Evolutionary conservation across 2,329 filamentous ascomycete species (phyloP).

Genomic region (Tolypocladium guangdongense): DNA sequence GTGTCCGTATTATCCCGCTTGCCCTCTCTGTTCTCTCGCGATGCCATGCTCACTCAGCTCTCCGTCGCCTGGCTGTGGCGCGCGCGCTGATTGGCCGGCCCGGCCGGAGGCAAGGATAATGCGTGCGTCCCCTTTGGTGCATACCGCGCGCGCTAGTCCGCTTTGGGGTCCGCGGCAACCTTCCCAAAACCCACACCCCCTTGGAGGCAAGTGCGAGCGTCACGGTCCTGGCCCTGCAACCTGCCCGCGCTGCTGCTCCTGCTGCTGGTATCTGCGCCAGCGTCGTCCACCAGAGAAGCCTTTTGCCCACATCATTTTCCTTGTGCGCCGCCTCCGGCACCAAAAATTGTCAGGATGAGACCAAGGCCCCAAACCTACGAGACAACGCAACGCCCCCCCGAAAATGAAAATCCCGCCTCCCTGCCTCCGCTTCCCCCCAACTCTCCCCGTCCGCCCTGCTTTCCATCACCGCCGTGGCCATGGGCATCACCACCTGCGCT

Average conservation of each 20-base stretch:
- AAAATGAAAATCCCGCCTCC: constrained; percentile 18
- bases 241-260: constrained; percentile 1
- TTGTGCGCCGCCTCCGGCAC: constrained; percentile 28
- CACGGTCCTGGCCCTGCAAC: constrained; percentile 10
- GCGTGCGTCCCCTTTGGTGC: constrained; percentile 3
- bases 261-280: constrained; percentile 9
- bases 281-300: constrained; percentile 14
- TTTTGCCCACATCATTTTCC: constrained; percentile 21
- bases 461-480: constrained; percentile 16
- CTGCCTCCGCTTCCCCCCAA: constrained; percentile 14
- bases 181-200: constrained; percentile 6
- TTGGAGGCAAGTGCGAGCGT: constrained; percentile 7
- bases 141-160: not conserved
- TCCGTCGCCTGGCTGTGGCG: not conserved
- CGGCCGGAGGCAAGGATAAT: constrained; percentile 5
- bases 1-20: not conserved
- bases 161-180: not conserved
- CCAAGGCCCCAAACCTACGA: constrained; percentile 26
- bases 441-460: constrained; percentile 8
- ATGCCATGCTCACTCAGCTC: not conserved
- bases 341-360: constrained; percentile 28
- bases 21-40: not conserved
- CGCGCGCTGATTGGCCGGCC: not conserved
- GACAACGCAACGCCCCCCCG: constrained; percentile 20
- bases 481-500: constrained; percentile 2